Base-by-base conservation (phyloP, 805 yeast genomes). In the Wickerhamiella brachini region DNA sequence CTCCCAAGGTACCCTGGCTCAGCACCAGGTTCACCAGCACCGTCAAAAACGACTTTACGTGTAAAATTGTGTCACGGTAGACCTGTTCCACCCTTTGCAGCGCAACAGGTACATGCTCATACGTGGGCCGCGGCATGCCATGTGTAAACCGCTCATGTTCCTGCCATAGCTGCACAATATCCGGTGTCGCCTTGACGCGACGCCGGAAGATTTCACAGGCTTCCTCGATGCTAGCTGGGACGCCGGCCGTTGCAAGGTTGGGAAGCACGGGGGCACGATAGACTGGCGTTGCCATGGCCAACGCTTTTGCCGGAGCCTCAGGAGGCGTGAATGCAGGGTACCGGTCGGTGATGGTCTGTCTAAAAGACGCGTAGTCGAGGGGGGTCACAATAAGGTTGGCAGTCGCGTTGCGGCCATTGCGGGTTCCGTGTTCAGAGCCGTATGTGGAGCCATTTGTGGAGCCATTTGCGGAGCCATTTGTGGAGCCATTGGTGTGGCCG, bases 201-300 rank as follows among this genome's bases (percentile, higher is more conserved):
- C 76, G 68, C 26, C 75, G 72, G 54, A 86, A 75, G 8, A 90
- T 74, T 13, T 76, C 75, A 22, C 85, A 74, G 0, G 96, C 96
- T 62, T 90, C 95, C 45, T 75, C 70, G 26, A 89, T 79, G 54
- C 95, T 87, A 41, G 68, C 73, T 0, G 97, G 97, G 0, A 80
- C 78, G 1, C 65, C 65, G 7, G 60, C 56, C 31, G 54, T 53
- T 2, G 50, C 52, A 12, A 50, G 15, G 13, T 29, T 29, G 22
- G 49, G 50, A 41, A 15, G 6, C 8, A 31, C 38, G 2, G 72
- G 65, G 51, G 73, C 76, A 4, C 71, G 55, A 57, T 71, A 68
- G 10, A 66, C 54, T 0, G 85, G 76, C 50, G 79, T 69, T 2
- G 84, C 82, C 31, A 73, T 73, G 0, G 84, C 72, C 17, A 81